Base-by-base conservation (phyloP, 129 eudicot species). In the Rutidosis leptorrhynchoides region DNA sequence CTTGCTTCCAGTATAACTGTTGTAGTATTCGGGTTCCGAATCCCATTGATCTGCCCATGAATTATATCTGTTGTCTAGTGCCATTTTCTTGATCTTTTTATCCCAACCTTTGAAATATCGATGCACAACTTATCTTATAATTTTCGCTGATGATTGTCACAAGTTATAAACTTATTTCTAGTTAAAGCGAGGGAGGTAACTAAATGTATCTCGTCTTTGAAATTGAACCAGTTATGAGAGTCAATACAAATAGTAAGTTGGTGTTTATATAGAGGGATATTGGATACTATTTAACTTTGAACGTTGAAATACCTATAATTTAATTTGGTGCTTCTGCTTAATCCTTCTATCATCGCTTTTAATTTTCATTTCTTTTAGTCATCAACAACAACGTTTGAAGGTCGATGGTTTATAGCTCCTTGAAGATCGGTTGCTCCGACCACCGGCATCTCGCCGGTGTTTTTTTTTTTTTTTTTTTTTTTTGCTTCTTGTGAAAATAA, bases 31-130 rank as follows among this genome's bases (percentile, higher is more conserved):
- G 0, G 72, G 71, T 21, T 74, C 65, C 6, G 78, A 37, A 23
- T 74, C 78, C 78, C 78, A 74, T 24, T 74, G 78, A 74, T 65
- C 78, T 5, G 78, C 72, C 78, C 78, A 74, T 12, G 72, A 74
- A 20, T 48, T 74, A 57, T 74, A 74, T 17, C 42, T 55, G 58
- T 56, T 57, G 78, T 74, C 78, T 42, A 74, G 23, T 12, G 51
- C 21, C 74, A 69, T 58, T 24, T 42, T 10, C 46, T 26, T 57
- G 15, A 57, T 26, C 42, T 69, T 37, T 56, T 26, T 0, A 5
- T n/a, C 2, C 24, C 10, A 65, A 25, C 26, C 28, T 69, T 25
- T 10, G 22, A 24, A 9, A 22, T 65, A 37, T 37, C 45, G 1
- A 11, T 37, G 3, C 45, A 9, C 15, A 11, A 11, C 12, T 11